A percentile compares a stretch with the other conserved stretches of the same genome.
Evolutionary conservation across 1,284 basidiomycete genomes (phyloP).

Genomic region (Malassezia sympodialis): DNA sequence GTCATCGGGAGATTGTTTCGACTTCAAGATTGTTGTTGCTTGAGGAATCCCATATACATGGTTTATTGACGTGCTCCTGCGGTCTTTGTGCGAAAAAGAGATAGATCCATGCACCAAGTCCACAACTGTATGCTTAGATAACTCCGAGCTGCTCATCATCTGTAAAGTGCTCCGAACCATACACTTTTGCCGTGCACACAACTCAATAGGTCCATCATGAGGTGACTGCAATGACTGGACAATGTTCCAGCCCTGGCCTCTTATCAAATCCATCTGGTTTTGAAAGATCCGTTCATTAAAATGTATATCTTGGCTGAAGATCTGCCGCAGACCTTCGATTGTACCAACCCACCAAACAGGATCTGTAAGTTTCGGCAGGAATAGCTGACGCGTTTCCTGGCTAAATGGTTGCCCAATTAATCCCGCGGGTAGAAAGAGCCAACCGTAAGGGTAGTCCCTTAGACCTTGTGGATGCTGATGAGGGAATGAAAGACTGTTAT

Average conservation of each 20-base stretch:
- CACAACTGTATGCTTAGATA: conserved; percentile 1
- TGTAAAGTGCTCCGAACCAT: conserved; percentile 25
- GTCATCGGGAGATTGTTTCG: neutral
- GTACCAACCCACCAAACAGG: conserved; percentile 85
- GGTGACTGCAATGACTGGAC: conserved; percentile 66
- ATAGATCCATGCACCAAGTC: conserved; percentile 6
- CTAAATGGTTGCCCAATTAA: conserved; percentile 63
- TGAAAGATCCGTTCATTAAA: conserved; percentile 51
- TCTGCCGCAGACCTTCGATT: conserved; percentile 61
- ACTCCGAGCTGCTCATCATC: conserved; percentile 2
- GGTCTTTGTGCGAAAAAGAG: neutral
- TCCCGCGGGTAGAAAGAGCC: conserved; percentile 70
- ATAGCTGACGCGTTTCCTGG: conserved; percentile 66
- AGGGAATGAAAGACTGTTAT: conserved; percentile 80
- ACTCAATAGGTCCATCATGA: conserved; percentile 53
- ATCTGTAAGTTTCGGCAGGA: conserved; percentile 68
- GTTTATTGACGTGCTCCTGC: neutral
- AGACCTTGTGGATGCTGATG: conserved; percentile 66
- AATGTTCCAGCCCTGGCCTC: conserved; percentile 83
- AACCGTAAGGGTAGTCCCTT: conserved; percentile 81
- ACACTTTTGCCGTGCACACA: conserved; percentile 41
- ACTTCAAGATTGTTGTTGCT: neutral
- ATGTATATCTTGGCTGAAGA: conserved; percentile 70
- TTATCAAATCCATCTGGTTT: conserved; percentile 77
- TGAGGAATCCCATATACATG: neutral